A percentile compares a stretch with the other conserved stretches of the same genome.
Evolutionary conservation across 2,329 filamentous ascomycete species (phyloP).

Genomic region (Phaeoacremonium minimum): DNA sequence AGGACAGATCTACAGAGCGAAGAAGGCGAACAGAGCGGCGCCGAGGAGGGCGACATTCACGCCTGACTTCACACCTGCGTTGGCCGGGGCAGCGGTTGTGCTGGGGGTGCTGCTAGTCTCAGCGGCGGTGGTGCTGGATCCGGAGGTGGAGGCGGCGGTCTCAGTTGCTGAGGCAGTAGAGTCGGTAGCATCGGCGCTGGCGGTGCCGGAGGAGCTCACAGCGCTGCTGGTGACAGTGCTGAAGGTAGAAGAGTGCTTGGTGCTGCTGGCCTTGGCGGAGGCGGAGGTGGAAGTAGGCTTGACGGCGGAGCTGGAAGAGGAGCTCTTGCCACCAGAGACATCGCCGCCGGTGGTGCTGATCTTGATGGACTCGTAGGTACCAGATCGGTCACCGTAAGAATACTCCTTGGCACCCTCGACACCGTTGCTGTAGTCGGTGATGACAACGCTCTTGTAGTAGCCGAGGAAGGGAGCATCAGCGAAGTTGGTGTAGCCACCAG

Average conservation of each 20-base stretch:
- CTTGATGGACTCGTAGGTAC: slow-evolving; percentile 47
- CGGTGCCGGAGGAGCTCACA: slow-evolving; percentile 7
- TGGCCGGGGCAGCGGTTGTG: slow-evolving; percentile 12
- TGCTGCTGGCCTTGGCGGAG: slow-evolving; percentile 9
- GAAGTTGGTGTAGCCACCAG: slow-evolving; percentile 55
- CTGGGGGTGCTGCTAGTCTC: slow-evolving; percentile 11
- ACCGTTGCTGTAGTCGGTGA: slow-evolving; percentile 51
- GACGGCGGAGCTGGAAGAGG: slow-evolving; percentile 10
- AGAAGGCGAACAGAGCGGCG: slow-evolving; percentile 13
- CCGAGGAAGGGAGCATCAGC: slow-evolving; percentile 45
- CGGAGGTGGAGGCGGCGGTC: slow-evolving; percentile 10
- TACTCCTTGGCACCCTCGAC: slow-evolving; percentile 45
- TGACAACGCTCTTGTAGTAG: slow-evolving; percentile 53
- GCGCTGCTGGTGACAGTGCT: slow-evolving; percentile 12
- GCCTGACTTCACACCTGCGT: slow-evolving; percentile 12
- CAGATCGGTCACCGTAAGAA: slow-evolving; percentile 43
- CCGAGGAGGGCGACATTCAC: slow-evolving; percentile 12
- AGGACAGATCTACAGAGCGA: slow-evolving; percentile 8
- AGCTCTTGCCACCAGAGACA: slow-evolving; percentile 11
- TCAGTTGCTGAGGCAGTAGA: slow-evolving; percentile 9
- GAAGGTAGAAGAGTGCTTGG: slow-evolving; percentile 11
- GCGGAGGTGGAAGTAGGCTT: slow-evolving; percentile 12
- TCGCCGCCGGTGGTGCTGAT: slow-evolving; percentile 33
- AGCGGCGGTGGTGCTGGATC: slow-evolving; percentile 7
- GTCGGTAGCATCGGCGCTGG: slow-evolving; percentile 6